Percentiles rank a stretch among this genome's conserved stretches.
Conservation (phyloP, 768 basidiomycete species). For the Amanita inopinata region DNA sequence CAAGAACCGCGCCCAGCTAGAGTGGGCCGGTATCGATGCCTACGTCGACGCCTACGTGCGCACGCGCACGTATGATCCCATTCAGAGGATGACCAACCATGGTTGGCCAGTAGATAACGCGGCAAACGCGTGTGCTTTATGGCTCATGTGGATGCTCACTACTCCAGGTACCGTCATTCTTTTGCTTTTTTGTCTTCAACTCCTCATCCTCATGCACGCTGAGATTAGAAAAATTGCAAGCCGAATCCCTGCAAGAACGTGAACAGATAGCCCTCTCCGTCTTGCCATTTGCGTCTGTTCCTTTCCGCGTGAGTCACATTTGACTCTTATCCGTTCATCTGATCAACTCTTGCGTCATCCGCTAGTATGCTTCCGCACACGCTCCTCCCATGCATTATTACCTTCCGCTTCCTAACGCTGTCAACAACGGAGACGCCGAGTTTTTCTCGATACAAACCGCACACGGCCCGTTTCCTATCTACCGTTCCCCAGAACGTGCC, state of each 20-base stretch:
- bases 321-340: conserved; percentile 5
- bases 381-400: conserved; percentile 54
- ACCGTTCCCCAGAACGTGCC: conserved; percentile 18
- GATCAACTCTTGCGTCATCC: conserved; percentile 2
- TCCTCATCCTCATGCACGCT: conserved; percentile 2
- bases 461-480: conserved; percentile 40
- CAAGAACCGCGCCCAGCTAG: conserved; percentile 48
- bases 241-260: conserved; percentile 18
- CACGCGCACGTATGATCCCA: conserved; percentile 30
- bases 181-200: too few relatives aligned
- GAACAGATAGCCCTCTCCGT: conserved; percentile 20
- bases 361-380: conserved; percentile 43
- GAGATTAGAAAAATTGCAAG: conserved; percentile 17
- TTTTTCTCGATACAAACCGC: conserved; percentile 19
- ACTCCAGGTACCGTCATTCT: conserved; percentile 24
- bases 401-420: conserved; percentile 33
- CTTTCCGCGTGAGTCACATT: conserved; percentile 31
- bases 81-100: conserved; percentile 20
- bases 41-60: conserved; percentile 38
- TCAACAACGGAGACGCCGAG: conserved; percentile 10
- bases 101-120: conserved; percentile 53
- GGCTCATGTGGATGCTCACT: conserved; percentile 55
- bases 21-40: conserved; percentile 35
- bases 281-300: conserved; percentile 30
- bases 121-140: conserved; percentile 43